Evolutionary conservation across 345 rosid species (phyloP).

Genomic region (Carallia pectinifolia): DNA sequence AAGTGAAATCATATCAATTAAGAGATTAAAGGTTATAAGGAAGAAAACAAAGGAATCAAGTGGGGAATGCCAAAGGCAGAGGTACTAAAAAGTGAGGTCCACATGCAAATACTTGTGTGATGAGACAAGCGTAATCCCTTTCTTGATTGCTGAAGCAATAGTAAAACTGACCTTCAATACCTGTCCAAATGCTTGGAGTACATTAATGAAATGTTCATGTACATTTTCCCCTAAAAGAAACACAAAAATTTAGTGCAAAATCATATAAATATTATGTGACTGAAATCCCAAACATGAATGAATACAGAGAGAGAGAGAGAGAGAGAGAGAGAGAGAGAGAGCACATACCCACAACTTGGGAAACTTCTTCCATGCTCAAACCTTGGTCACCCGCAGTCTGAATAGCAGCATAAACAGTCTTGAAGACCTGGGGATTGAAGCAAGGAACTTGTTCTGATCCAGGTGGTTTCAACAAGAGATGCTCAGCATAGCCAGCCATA

Average conservation of each 20-base stretch:
- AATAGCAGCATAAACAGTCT: slow-evolving; percentile 51
- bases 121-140: background rate
- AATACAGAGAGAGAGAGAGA: background rate
- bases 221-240: slow-evolving; percentile 48
- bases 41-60: background rate
- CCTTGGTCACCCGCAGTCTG: slow-evolving; percentile 97
- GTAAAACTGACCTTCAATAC: slow-evolving; percentile 70
- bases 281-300: slow-evolving; percentile 1
- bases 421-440: slow-evolving; percentile 51
- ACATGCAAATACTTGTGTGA: background rate
- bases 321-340: slow-evolving; percentile 13
- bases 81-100: background rate
- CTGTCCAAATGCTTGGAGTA: slow-evolving; percentile 76
- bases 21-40: background rate
- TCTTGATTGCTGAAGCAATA: slow-evolving; percentile 4
- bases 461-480: slow-evolving; percentile 37
- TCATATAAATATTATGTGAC: background rate
- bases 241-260: slow-evolving; percentile 25
- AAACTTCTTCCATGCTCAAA: slow-evolving; percentile 62
- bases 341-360: slow-evolving; percentile 40
- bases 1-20: background rate
- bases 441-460: slow-evolving; percentile 28
- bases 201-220: slow-evolving; percentile 50
- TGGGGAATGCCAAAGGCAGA: background rate
- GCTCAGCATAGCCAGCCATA: slow-evolving; percentile 60